These are phyloP conservation scores for Ascochyta rabiei DNA, from an alignment of 2,329 filamentous ascomycete genomes.

Conservation along the genomic window DNA sequence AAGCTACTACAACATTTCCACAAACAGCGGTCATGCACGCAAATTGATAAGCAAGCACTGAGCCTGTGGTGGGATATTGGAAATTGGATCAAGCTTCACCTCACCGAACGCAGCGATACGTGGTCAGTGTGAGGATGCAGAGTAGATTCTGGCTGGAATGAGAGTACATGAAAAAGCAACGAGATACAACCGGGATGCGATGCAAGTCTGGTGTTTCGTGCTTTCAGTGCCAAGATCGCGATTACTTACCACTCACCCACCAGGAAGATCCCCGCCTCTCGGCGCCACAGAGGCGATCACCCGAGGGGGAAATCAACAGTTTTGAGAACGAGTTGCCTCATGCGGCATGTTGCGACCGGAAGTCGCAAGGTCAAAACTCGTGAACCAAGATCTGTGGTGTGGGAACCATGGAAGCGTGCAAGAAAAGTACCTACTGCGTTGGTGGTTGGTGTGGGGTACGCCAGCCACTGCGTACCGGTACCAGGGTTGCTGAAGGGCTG, in stretches of 20 bases:
- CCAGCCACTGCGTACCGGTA: background rate
- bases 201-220: too few species aligned
- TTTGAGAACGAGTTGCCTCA: slow-evolving; percentile 23
- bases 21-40: too few species aligned
- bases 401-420: slow-evolving; percentile 4
- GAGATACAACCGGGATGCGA: too few species aligned
- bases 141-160: too few species aligned
- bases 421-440: background rate
- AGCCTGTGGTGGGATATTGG: too few species aligned
- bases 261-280: slow-evolving; percentile 9
- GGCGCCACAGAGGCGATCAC: slow-evolving; percentile 34
- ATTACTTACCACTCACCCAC: background rate
- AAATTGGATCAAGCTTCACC: too few species aligned
- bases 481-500: background rate
- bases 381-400: slow-evolving; percentile 8
- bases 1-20: too few species aligned
- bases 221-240: background rate
- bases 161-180: too few species aligned
- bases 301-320: slow-evolving; percentile 30
- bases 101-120: too few species aligned
- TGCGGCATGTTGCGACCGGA: slow-evolving; percentile 24
- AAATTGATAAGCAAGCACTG: too few species aligned
- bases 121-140: too few species aligned
- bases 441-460: slow-evolving; percentile 2
- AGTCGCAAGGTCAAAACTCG: background rate